These are phyloP conservation scores for Colletotrichum agaves DNA, from an alignment of 2,329 filamentous ascomycete genomes.

Conservation along the genomic window DNA sequence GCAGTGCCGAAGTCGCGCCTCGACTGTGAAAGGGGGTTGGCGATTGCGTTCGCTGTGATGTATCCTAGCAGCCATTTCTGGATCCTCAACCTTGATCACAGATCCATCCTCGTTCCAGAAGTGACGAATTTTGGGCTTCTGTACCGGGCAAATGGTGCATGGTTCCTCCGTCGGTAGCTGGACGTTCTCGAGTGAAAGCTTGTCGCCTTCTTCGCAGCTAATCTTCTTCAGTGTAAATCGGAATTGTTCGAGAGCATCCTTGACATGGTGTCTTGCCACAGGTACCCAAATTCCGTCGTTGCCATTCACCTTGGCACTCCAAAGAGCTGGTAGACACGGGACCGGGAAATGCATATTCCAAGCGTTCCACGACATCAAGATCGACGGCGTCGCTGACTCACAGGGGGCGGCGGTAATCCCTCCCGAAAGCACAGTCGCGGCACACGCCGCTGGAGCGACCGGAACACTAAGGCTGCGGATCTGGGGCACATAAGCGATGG, in stretches of 20 bases:
- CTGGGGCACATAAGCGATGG: not conserved
- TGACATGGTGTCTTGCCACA: conserved; percentile 7
- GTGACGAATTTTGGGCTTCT: not conserved
- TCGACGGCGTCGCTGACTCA: not conserved
- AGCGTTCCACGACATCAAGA: not conserved
- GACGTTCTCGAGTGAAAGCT: not conserved
- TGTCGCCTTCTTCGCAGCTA: not conserved
- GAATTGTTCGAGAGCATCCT: conserved; percentile 23
- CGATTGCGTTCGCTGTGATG: not conserved
- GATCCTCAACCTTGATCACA: conserved; percentile 13
- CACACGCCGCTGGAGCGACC: too few relatives aligned
- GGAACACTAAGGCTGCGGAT: not conserved
- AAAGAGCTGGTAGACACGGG: conserved; percentile 6
- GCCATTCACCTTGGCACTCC: conserved; percentile 7
- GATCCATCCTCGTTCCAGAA: conserved; percentile 20
- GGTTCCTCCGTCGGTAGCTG: not conserved
- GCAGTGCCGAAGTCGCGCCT: not conserved
- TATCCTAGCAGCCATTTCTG: not conserved
- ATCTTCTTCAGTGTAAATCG: conserved; percentile 31
- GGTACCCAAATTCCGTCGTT: not conserved
- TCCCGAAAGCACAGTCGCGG: not conserved
- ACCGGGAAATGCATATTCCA: conserved; percentile 12
- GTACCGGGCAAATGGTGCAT: conserved; percentile 3
- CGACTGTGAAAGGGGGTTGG: not conserved
- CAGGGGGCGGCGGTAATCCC: not conserved